Evolutionary conservation across 2,329 filamentous ascomycete genomes (phyloP), one percentile per base, ranked within the genome.

Genomic region (Trichoderma asperellum): DNA sequence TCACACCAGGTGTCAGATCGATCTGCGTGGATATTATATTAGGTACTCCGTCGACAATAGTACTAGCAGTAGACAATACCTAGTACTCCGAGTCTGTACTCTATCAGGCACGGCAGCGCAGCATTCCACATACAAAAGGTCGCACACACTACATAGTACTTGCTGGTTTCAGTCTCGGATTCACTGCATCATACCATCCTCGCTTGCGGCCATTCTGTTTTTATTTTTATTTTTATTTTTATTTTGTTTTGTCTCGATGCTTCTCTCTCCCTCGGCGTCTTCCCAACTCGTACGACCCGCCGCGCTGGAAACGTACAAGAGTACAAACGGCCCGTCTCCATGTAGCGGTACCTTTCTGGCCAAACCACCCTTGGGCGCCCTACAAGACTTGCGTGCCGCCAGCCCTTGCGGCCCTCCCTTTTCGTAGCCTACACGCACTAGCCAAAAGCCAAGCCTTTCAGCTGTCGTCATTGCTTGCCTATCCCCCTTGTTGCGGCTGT

Each of bases 381-480:
- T 43, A 43, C 8, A 49, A 24, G 21, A 49, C n/a, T 24, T 49
- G n/a, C 21, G 47, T 24, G 43, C 43, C 43, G 43, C 43, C 7
- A 47, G 43, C 43, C 43, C 43, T 47, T 47, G 43, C 21, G 32
- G 47, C 47, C 47, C 40, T n/a, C 40, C 18, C 40, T n/a, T 43
- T 43, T 43, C 6, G 37, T 16, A 32, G 35, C 35, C 12, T 37
- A 11, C 10, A 1, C 35, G 3, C 35, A 4, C 24, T 24, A 24
- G 24, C 24, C 24, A 24, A 24, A 24, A 55, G 52, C 40, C 59
- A 18, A 21, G 40, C n/a, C 12, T 27, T 43, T 65, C 62, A 40
- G 62, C 52, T 65, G 62, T 65, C 62, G 52, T 65, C 62, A 65
- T 65, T 57, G 62, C 62, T 35, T 56, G 62, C 35, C 27, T 32